A percentile compares a stretch with the other conserved stretches of the same genome.
phyloP scores from a whole-genome alignment of 179 eudicot genomes.

The Spinacia oleracea region DNA sequence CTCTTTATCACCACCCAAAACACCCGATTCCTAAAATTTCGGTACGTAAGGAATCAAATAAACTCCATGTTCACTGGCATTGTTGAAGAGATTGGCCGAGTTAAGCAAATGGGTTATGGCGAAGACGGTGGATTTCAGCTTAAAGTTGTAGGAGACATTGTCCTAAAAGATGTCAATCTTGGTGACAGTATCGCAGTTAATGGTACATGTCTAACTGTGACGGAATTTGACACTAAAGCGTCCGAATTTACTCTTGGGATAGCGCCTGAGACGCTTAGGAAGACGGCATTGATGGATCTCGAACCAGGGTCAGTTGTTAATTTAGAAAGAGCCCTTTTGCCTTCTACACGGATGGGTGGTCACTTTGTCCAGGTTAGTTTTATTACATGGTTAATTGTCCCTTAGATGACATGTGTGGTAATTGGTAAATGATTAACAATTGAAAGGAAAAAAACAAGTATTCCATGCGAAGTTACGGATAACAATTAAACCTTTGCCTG shows the following conservation, averaged over 20 bases:
- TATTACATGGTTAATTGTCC: too few relatives aligned
- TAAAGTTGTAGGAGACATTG: slow-evolving; percentile 54
- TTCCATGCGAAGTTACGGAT: too few relatives aligned
- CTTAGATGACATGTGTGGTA: too few relatives aligned
- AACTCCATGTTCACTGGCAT: slow-evolving; percentile 81
- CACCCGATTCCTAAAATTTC: slow-evolving; percentile 23
- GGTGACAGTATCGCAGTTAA: slow-evolving; percentile 93
- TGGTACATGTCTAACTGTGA: slow-evolving; percentile 88
- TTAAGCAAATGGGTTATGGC: slow-evolving; percentile 58
- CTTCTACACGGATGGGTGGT: slow-evolving; percentile 92
- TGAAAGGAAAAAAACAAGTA: too few relatives aligned
- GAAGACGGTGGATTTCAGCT: slow-evolving; percentile 64
- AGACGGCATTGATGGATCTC: slow-evolving; percentile 69
- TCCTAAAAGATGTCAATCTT: slow-evolving; percentile 70
- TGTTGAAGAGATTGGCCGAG: slow-evolving; percentile 86
- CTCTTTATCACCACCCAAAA: slow-evolving; percentile 34
- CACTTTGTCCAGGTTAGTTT: slow-evolving; percentile 69
- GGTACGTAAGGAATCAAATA: slow-evolving; percentile 26
- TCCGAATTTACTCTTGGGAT: slow-evolving; percentile 70
- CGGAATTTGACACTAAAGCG: slow-evolving; percentile 47
- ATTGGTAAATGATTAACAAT: too few relatives aligned
- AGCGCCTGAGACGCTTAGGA: slow-evolving; percentile 80
- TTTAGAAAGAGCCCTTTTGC: slow-evolving; percentile 81
- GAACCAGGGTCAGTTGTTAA: slow-evolving; percentile 66
- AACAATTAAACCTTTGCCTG: too few relatives aligned